These are phyloP conservation scores for Patellifolia procumbens DNA, from an alignment of 179 eudicot species.

Conservation along the genomic window DNA sequence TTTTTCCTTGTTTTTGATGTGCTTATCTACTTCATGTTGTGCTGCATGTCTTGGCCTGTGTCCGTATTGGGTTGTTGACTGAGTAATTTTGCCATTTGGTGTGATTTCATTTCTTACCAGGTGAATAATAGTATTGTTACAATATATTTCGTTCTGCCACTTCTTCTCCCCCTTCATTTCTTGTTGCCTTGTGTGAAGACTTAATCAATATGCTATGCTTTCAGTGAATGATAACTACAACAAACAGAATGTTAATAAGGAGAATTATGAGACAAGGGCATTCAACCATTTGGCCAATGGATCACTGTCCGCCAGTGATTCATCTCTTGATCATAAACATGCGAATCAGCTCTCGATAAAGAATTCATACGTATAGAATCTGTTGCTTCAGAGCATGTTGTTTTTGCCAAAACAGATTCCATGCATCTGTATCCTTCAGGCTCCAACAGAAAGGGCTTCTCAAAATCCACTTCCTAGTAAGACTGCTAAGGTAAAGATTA, in stretches of 20 bases:
- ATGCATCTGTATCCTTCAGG: conserved; percentile 34
- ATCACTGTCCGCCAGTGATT: conserved; percentile 28
- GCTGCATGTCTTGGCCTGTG: neutral
- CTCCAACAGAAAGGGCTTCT: conserved; percentile 37
- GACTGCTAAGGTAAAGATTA: conserved; percentile 52
- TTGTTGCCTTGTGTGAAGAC: conserved; percentile 8
- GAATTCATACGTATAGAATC: conserved; percentile 27
- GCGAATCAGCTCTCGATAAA: conserved; percentile 35
- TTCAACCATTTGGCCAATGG: conserved; percentile 29
- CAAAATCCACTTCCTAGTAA: conserved; percentile 38
- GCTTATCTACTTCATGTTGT: neutral
- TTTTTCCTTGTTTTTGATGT: neutral
- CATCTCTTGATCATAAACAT: conserved; percentile 30
- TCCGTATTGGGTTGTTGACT: neutral
- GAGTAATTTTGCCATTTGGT: neutral
- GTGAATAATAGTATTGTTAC: neutral
- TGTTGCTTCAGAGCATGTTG: conserved; percentile 36
- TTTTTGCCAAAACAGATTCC: conserved; percentile 33
- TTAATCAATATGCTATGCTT: conserved; percentile 14
- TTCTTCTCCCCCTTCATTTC: neutral
- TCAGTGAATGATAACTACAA: conserved; percentile 42
- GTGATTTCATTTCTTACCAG: neutral
- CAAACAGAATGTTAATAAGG: conserved; percentile 31
- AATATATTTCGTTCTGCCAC: neutral
- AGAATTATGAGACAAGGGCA: conserved; percentile 23